Evolutionary conservation across 208 protist genomes (phyloP).

Genomic region (Leishmania arabica): DNA sequence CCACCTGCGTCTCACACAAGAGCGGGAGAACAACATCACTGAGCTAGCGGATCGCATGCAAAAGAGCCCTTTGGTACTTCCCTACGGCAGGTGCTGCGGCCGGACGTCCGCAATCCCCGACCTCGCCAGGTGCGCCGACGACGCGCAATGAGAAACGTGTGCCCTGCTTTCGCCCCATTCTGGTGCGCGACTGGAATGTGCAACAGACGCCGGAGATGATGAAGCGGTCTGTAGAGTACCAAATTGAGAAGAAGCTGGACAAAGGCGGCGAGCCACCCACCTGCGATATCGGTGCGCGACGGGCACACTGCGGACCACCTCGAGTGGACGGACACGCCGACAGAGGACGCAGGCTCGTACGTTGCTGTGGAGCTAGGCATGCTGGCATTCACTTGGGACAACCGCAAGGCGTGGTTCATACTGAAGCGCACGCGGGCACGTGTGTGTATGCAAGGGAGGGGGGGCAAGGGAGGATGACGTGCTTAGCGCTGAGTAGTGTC

Average conservation of each 20-base stretch:
- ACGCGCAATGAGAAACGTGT: slow-evolving; percentile 33
- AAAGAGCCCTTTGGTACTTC: slow-evolving; percentile 26
- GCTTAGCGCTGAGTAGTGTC: not conserved
- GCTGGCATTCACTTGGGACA: not conserved
- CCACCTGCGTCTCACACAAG: not conserved
- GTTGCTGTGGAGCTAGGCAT: not conserved
- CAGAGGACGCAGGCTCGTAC: no score
- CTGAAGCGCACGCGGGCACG: not conserved
- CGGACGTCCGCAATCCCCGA: slow-evolving; percentile 11
- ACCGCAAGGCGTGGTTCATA: not conserved
- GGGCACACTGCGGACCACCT: slow-evolving; percentile 20
- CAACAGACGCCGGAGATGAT: slow-evolving; percentile 55
- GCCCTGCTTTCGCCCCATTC: slow-evolving; percentile 50
- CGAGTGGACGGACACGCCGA: no score
- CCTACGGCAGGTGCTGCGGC: slow-evolving; percentile 17
- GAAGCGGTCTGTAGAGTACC: slow-evolving; percentile 31
- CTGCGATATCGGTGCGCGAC: slow-evolving; percentile 43
- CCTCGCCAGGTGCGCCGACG: slow-evolving; percentile 21
- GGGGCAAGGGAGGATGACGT: not conserved
- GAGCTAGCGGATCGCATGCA: slow-evolving; percentile 38
- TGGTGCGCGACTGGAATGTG: slow-evolving; percentile 51
- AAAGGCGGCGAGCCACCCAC: slow-evolving; percentile 37
- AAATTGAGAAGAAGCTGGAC: slow-evolving; percentile 40
- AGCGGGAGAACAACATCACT: slow-evolving; percentile 22
- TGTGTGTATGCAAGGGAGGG: not conserved